Evolutionary conservation across 1,284 basidiomycete species (phyloP), one percentile per base, ranked within the genome.

Genomic region (Irpex rosettiformis): DNA sequence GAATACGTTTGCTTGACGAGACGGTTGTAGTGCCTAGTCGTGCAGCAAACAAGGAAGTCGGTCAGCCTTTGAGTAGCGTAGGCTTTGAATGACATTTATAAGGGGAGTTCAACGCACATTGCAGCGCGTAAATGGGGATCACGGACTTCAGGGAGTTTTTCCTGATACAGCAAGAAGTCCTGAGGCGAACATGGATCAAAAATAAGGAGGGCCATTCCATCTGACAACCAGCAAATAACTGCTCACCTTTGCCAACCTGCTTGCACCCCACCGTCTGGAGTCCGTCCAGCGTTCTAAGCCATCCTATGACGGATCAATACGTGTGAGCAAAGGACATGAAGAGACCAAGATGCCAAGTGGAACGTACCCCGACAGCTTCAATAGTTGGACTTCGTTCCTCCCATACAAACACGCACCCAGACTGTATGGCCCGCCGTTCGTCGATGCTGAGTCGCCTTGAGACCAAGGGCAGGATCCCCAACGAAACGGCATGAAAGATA

Each of bases 1-100:
- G 89, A 91, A 67, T 89, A 91, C 0, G 89, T 91, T 71, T 91
- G 89, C 67, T 91, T 91, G 58, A 89, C 80, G 29, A 91, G 77
- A 45, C 79, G 76, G 45, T 81, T 79, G 57, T 83, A 66, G 40
- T 65, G 63, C 58, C 70, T 72, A 29, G 24, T 28, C 30, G 16
- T 13, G 28, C 13, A 27, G 52, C 16, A 21, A 37, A 7, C 16
- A 29, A 33, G 40, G 42, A 33, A 18, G 21, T 18, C 7, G n/a
- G 7, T 21, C 21, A 37, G 33, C 16, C 33, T 37, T 37, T 6
- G 27, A n/a, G 43, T 13, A 47, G 43, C 8, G 21, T 6, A 47
- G 43, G 8, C 8, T 18, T 16, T 6, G 24, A 13, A 51, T 13
- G 22, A 40, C 30, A 55, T 11, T 37, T 37, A 16, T 37, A 43